These are phyloP conservation scores for Taxawa tesnikishii DNA, from an alignment of 2,329 filamentous ascomycete species.

Conservation along the genomic window DNA sequence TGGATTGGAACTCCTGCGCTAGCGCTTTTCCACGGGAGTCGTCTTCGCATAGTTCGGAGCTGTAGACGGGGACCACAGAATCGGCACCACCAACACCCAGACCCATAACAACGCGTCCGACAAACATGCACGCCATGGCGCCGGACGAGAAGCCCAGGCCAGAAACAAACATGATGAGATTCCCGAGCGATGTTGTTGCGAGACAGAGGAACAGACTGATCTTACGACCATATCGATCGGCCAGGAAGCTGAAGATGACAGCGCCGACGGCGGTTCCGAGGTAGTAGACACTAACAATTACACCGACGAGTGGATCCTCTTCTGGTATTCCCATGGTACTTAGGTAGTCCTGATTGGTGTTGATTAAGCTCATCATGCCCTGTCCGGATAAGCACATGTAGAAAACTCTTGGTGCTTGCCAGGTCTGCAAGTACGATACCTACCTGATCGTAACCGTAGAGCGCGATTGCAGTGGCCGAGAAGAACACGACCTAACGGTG, in stretches of 20 bases:
- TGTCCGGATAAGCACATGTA: too few species aligned
- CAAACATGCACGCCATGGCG: slow-evolving; percentile 36
- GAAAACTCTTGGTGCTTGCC: too few species aligned
- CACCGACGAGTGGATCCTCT: slow-evolving; percentile 41
- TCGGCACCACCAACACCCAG: slow-evolving; percentile 50
- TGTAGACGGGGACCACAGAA: slow-evolving; percentile 48
- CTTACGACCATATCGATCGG: slow-evolving; percentile 43
- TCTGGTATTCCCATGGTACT: slow-evolving; percentile 42
- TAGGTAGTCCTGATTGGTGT: slow-evolving; percentile 44
- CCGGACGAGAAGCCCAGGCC: slow-evolving; percentile 34
- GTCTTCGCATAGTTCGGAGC: slow-evolving; percentile 44
- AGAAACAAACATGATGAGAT: slow-evolving; percentile 48
- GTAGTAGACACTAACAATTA: slow-evolving; percentile 51
- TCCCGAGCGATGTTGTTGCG: slow-evolving; percentile 41
- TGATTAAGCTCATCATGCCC: slow-evolving; percentile 44
- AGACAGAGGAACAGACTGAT: slow-evolving; percentile 44
- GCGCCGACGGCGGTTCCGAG: slow-evolving; percentile 48
- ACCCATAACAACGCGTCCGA: slow-evolving; percentile 41
- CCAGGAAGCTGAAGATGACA: slow-evolving; percentile 42
- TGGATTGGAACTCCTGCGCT: slow-evolving; percentile 52
- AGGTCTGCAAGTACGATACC: too few species aligned
- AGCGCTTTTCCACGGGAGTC: slow-evolving; percentile 44
- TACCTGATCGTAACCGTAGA: slow-evolving; percentile 37
- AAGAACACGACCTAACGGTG: slow-evolving; percentile 37
- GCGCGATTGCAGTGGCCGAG: slow-evolving; percentile 40